Percentiles rank a stretch among this genome's conserved stretches.
These are phyloP conservation scores for Cercospora citrullina DNA, from an alignment of 2,329 filamentous ascomycete genomes.

Conservation along the genomic window DNA sequence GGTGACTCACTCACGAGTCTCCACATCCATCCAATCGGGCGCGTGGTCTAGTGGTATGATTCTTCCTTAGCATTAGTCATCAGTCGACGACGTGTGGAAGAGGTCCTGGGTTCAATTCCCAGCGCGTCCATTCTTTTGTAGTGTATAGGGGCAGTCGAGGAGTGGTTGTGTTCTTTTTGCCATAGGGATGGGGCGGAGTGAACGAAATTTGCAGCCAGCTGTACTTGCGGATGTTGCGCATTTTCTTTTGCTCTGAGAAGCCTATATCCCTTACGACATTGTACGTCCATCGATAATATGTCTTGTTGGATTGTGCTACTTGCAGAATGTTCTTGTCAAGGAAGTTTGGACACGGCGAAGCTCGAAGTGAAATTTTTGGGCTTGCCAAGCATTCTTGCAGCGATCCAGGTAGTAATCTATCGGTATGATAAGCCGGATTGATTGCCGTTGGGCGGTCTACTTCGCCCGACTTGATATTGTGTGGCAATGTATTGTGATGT, in stretches of 20 bases:
- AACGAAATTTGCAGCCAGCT: not conserved
- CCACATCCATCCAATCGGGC: not conserved
- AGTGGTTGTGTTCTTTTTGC: not conserved
- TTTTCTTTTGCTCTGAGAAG: not conserved
- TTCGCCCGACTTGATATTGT: not conserved
- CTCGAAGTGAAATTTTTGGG: not conserved
- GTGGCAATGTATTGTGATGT: not conserved
- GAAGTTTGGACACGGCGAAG: not conserved
- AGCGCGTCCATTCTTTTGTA: not conserved
- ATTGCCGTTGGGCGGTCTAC: not conserved
- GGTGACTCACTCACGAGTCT: too few species aligned
- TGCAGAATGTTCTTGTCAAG: not conserved
- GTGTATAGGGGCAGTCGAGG: not conserved
- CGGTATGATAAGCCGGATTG: not conserved
- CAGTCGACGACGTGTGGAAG: not conserved
- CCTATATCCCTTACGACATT: not conserved
- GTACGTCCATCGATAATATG: not conserved
- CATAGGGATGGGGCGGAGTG: not conserved
- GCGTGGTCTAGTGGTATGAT: conserved; percentile 7
- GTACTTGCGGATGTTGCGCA: not conserved
- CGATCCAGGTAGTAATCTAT: too few species aligned
- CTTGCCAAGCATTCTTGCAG: not conserved
- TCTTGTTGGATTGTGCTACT: not conserved
- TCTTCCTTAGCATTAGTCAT: not conserved
- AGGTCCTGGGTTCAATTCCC: conserved; percentile 7